These are phyloP conservation scores for Gloeophyllum trabeum DNA, from an alignment of 768 basidiomycete species.

Conservation along the genomic window DNA sequence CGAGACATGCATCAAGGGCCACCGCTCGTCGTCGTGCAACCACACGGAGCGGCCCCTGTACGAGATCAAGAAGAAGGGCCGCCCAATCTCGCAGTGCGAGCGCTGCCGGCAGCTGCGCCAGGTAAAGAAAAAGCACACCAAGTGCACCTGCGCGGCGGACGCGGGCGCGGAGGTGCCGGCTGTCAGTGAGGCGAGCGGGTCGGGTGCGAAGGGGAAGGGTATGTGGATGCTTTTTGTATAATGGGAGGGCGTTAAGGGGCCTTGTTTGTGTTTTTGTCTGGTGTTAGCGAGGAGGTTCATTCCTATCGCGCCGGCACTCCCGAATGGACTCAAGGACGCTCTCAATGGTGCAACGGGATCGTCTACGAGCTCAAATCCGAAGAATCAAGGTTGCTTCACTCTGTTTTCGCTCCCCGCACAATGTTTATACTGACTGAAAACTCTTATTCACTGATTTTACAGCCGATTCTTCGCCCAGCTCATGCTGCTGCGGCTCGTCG, in stretches of 20 bases:
- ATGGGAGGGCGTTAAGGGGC: too few species aligned
- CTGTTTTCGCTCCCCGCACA: too few species aligned
- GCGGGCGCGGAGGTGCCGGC: too few species aligned
- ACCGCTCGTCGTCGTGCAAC: conserved; percentile 80
- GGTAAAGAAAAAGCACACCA: conserved; percentile 71
- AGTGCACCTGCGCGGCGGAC: conserved; percentile 65
- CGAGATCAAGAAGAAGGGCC: conserved; percentile 88
- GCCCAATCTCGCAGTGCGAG: conserved; percentile 84
- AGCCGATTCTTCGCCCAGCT: conserved; percentile 57
- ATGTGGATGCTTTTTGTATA: too few species aligned
- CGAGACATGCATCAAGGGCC: conserved; percentile 91
- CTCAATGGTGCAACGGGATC: conserved; percentile 15
- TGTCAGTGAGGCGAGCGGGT: too few species aligned
- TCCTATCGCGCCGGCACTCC: conserved; percentile 59
- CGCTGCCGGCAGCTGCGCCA: conserved; percentile 77
- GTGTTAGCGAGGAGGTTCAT: too few species aligned
- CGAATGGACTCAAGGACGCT: conserved; percentile 60
- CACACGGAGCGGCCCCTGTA: conserved; percentile 87
- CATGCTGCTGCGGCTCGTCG: conserved; percentile 49
- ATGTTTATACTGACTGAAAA: conserved; percentile 2
- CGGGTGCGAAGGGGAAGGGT: too few species aligned
- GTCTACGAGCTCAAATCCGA: conserved; percentile 24
- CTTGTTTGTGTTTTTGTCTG: too few species aligned
- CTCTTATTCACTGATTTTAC: conserved; percentile 5
- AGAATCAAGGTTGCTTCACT: conserved; percentile 8